Evolutionary conservation across 2,329 filamentous ascomycete genomes (phyloP), one percentile per base, ranked within the genome.

Genomic region (Fusarium subglutinans): DNA sequence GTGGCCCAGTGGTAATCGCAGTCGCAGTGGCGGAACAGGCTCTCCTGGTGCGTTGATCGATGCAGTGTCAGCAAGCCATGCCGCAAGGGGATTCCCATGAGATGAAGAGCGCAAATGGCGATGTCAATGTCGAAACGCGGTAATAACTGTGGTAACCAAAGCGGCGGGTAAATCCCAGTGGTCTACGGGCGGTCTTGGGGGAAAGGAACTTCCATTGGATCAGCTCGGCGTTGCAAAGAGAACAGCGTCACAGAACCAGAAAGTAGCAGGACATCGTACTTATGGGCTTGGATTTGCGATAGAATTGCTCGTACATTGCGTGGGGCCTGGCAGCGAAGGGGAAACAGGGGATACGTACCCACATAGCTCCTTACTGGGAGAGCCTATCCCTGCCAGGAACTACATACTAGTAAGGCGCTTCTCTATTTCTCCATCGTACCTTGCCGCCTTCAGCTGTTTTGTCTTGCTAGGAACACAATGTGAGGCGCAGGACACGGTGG

Each of bases 401-500:
- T 48, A 22, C 24, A 28, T 20, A 14, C 24, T 47, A 2, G 12
- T 8, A 5, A 24, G n/a, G 30, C 13, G 6, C 10, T 18, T 20
- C 30, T 11, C 22, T 28, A 10, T 24, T 35, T 20, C 30, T 18
- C 28, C 28, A 18, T 35, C 30, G 9, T 11, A 13, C 5, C 12
- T 20, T 13, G 2, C 15, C 18, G 4, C 9, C 15, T 10, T 10
- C 15, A 6, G 5, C 28, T 18, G 24, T 4, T 18, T 24, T 1
- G 8, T 8, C 30, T 10, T 24, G 12, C 22, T 5, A 2, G 4
- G 22, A 35, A 51, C 15, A 2, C 11, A 6, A 51, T 14, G 3
- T 14, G 5, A 24, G n/a, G 5, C 24, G 13, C 33, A 24, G 30
- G n/a, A 8, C 30, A 33, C 22, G 22, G 10, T 6, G 28, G 3